These are phyloP conservation scores for Blumeria graminis DNA, from an alignment of 2,329 filamentous ascomycete species.

Conservation along the genomic window DNA sequence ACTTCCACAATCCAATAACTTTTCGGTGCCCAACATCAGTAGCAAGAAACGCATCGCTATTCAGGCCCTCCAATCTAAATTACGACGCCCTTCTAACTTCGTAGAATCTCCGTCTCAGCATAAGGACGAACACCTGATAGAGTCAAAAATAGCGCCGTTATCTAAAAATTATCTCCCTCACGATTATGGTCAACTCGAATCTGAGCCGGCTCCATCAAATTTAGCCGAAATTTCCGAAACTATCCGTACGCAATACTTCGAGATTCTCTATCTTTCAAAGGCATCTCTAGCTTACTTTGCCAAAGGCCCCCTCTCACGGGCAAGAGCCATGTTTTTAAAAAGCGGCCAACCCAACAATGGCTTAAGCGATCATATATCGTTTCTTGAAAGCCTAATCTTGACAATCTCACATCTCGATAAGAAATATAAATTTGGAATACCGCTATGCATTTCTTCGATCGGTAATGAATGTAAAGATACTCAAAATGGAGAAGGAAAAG, in stretches of 20 bases:
- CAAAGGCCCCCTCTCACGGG: slow-evolving; percentile 56
- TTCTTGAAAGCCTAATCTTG: slow-evolving; percentile 44
- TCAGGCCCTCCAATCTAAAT: slow-evolving; percentile 35
- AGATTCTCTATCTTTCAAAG: slow-evolving; percentile 38
- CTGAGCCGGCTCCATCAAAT: not conserved
- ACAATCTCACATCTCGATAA: slow-evolving; percentile 47
- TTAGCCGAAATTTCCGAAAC: slow-evolving; percentile 28
- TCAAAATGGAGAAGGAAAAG: slow-evolving; percentile 24
- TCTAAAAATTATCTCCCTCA: not conserved
- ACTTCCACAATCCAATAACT: no score
- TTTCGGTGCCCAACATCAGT: no score
- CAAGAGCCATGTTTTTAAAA: slow-evolving; percentile 43
- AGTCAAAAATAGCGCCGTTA: not conserved
- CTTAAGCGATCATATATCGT: slow-evolving; percentile 38
- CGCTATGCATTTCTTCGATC: slow-evolving; percentile 32
- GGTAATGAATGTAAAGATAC: slow-evolving; percentile 24
- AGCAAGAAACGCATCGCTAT: slow-evolving; percentile 33
- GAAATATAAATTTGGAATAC: slow-evolving; percentile 52
- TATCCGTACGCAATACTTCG: slow-evolving; percentile 32
- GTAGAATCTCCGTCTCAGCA: slow-evolving; percentile 6
- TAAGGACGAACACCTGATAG: slow-evolving; percentile 1
- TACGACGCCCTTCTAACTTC: slow-evolving; percentile 21
- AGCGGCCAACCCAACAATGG: slow-evolving; percentile 31
- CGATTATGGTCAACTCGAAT: not conserved
- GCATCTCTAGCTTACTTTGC: slow-evolving; percentile 62